Percentiles rank a stretch among this genome's conserved stretches.
Evolutionary conservation across 1,284 basidiomycete species (phyloP).

Genomic region (Fomes fomentarius): DNA sequence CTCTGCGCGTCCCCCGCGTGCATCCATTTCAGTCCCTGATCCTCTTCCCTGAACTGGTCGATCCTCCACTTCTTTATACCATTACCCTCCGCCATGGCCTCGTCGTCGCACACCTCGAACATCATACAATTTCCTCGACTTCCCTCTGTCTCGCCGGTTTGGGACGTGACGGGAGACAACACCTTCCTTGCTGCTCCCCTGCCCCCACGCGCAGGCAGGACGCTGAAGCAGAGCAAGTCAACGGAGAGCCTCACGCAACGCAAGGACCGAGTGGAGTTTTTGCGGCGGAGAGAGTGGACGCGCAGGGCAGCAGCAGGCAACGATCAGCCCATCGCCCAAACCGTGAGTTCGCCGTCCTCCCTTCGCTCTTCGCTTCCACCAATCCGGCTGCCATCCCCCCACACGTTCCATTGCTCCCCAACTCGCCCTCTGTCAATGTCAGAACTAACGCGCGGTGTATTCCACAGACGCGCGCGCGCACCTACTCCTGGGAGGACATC

Average conservation of each 20-base stretch:
- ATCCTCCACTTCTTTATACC: neutral
- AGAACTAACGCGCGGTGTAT: constrained; percentile 1
- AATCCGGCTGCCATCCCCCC: neutral
- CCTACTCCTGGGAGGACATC: constrained; percentile 29
- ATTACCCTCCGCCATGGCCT: constrained; percentile 8
- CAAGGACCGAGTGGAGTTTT: constrained; percentile 35
- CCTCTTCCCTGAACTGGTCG: neutral
- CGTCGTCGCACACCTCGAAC: constrained; percentile 12
- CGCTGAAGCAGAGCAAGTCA: constrained; percentile 26
- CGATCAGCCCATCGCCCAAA: constrained; percentile 23
- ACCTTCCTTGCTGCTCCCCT: constrained; percentile 7
- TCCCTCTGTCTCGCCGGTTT: constrained; percentile 9
- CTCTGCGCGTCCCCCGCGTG: neutral
- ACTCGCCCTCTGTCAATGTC: neutral
- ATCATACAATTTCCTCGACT: constrained; percentile 23
- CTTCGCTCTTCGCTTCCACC: constrained; percentile 3
- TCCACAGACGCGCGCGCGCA: constrained; percentile 21
- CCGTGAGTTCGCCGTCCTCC: constrained; percentile 15
- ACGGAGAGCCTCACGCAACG: constrained; percentile 33
- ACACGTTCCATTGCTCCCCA: neutral
- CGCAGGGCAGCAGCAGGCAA: constrained; percentile 36
- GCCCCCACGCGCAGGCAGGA: constrained; percentile 6
- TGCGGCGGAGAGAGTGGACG: constrained; percentile 37
- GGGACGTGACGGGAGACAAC: constrained; percentile 9
- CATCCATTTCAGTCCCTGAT: neutral